phyloP scores from a whole-genome alignment of 1,284 basidiomycete genomes.

The Leccinum holopus region DNA sequence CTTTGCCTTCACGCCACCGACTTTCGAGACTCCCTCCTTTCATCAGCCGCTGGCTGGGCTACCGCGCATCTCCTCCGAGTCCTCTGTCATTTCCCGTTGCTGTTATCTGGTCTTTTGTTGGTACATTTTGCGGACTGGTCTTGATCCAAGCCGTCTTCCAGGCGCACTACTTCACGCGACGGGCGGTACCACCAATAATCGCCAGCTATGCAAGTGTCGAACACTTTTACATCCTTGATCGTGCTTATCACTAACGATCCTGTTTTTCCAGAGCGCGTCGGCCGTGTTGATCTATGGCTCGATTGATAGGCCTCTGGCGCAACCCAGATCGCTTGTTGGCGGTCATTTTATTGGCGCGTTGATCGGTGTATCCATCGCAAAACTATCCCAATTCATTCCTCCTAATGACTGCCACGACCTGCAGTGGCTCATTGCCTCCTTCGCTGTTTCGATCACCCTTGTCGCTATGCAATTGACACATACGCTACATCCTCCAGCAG shows the following conservation, averaged over 20 bases:
- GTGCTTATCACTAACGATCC: slow-evolving; percentile 36
- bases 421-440: slow-evolving; percentile 55
- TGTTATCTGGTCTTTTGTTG: slow-evolving; percentile 43
- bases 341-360: slow-evolving; percentile 26
- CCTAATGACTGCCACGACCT: slow-evolving; percentile 47
- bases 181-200: slow-evolving; percentile 43
- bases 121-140: slow-evolving; percentile 55
- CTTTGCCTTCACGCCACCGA: not conserved
- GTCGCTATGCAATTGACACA: slow-evolving; percentile 50
- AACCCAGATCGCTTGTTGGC: slow-evolving; percentile 58
- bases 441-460: slow-evolving; percentile 51
- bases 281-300: slow-evolving; percentile 60
- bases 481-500: slow-evolving; percentile 64
- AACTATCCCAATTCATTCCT: slow-evolving; percentile 48
- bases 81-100: slow-evolving; percentile 6
- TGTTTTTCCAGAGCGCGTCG: slow-evolving; percentile 49
- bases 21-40: not conserved
- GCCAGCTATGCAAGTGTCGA: slow-evolving; percentile 23
- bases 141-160: slow-evolving; percentile 56
- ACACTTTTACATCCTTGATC: not conserved
- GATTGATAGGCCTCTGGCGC: slow-evolving; percentile 58
- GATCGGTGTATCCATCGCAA: slow-evolving; percentile 52
- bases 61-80: slow-evolving; percentile 12
- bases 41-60: slow-evolving; percentile 18
- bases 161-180: slow-evolving; percentile 47